A percentile compares a stretch with the other conserved stretches of the same genome.
Conservation (phyloP, 148 eudicot genomes). For the Silene latifolia region DNA sequence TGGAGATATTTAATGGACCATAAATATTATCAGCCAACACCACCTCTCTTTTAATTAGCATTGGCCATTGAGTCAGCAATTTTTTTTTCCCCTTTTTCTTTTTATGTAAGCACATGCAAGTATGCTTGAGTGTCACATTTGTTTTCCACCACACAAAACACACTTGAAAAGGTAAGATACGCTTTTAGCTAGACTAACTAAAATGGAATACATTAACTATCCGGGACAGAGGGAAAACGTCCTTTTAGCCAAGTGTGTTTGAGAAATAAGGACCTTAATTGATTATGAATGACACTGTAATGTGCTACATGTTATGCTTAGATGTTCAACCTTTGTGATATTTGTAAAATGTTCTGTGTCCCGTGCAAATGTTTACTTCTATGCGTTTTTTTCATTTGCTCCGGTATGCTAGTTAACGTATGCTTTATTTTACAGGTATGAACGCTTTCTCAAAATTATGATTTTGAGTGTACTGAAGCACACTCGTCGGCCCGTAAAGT, state of each 20-base stretch:
- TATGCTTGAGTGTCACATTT: not conserved
- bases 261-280: not conserved
- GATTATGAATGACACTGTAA: not conserved
- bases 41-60: not conserved
- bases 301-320: not conserved
- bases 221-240: not conserved
- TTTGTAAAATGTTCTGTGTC: not conserved
- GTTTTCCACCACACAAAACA: not conserved
- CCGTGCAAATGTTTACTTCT: not conserved
- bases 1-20: not conserved
- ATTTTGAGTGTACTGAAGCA: conserved; percentile 84
- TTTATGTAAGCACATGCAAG: not conserved
- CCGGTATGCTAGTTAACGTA: not conserved
- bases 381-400: not conserved
- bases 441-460: conserved; percentile 93
- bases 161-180: not conserved
- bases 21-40: not conserved
- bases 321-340: not conserved
- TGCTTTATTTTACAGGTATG: conserved; percentile 60
- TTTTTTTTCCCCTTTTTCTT: too few relatives aligned
- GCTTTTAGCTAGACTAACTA: not conserved
- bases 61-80: not conserved
- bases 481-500: conserved; percentile 88
- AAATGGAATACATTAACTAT: not conserved
- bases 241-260: not conserved